phyloP scores from a whole-genome alignment of 2,329 filamentous ascomycete genomes.

The Macrophomina phaseolina region DNA sequence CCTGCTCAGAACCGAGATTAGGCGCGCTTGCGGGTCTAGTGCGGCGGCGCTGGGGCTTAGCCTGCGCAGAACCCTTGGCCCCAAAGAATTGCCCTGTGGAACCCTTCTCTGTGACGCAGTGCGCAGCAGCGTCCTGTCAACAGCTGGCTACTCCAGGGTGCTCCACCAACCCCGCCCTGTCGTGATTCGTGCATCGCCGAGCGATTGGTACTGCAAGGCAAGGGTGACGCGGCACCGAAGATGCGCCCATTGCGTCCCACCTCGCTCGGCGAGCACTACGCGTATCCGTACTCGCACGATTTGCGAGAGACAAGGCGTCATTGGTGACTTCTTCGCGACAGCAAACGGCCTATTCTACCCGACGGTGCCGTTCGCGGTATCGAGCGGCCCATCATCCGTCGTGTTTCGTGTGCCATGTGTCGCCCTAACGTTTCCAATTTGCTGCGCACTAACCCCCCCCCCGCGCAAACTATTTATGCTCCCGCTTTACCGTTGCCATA shows the following conservation, averaged over 20 bases:
- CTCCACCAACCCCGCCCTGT: not conserved
- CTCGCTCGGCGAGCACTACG: not conserved
- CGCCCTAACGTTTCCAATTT: not conserved
- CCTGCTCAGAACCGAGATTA: constrained; percentile 17
- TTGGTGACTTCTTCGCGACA: not conserved
- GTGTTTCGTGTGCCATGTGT: not conserved
- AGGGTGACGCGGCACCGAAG: constrained; percentile 16
- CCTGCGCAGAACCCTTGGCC: constrained; percentile 8
- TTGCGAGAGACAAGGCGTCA: constrained; percentile 7
- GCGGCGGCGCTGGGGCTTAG: constrained; percentile 13
- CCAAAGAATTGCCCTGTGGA: not conserved
- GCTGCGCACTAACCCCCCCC: not conserved
- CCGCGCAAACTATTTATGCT: not conserved
- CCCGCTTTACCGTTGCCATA: not conserved
- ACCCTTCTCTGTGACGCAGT: not conserved
- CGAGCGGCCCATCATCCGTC: not conserved
- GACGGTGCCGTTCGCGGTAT: not conserved
- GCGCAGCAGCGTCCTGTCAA: constrained; percentile 2
- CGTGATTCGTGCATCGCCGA: constrained; percentile 11
- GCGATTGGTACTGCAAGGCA: constrained; percentile 7
- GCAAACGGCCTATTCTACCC: constrained; percentile 8
- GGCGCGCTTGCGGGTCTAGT: constrained; percentile 23
- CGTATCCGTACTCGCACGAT: constrained; percentile 19
- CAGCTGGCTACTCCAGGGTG: not conserved
- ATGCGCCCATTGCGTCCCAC: not conserved